Percentiles rank a stretch among this genome's conserved stretches.
Conservation (phyloP, 75 land plant genomes). For the Pinus albicaulis region DNA sequence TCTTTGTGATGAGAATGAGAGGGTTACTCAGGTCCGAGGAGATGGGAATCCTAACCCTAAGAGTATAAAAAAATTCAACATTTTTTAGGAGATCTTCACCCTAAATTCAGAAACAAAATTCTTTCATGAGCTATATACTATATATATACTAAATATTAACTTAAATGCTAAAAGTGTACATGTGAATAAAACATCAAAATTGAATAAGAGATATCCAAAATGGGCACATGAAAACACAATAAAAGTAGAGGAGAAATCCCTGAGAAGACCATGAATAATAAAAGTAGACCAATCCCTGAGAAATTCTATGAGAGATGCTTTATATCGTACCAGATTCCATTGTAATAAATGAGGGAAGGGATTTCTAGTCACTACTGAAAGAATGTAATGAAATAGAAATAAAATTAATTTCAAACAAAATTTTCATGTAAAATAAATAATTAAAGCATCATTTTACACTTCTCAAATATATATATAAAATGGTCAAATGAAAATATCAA, state of each 20-base stretch:
- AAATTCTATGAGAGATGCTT: too few relatives aligned
- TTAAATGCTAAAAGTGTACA: not conserved
- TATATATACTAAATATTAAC: not conserved
- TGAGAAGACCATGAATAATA: not conserved
- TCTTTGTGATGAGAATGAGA: slow-evolving; percentile 65
- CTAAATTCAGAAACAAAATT: slow-evolving; percentile 19
- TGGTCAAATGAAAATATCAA: too few relatives aligned
- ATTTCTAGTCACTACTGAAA: too few relatives aligned
- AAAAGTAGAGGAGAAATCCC: not conserved
- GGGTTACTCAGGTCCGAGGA: slow-evolving; percentile 57
- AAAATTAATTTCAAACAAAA: too few relatives aligned
- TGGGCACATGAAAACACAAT: not conserved
- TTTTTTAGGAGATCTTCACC: slow-evolving; percentile 60
- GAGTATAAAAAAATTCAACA: slow-evolving; percentile 60
- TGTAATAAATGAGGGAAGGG: too few relatives aligned
- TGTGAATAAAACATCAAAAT: not conserved
- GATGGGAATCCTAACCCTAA: slow-evolving; percentile 62
- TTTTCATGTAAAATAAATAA: too few relatives aligned
- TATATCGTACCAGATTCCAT: too few relatives aligned
- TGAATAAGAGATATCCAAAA: not conserved
- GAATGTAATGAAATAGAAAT: too few relatives aligned
- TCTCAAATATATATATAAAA: too few relatives aligned
- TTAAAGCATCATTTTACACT: too few relatives aligned
- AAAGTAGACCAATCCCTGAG: too few relatives aligned
- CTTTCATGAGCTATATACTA: not conserved